These are phyloP conservation scores for Umbelopsis sp. DNA, from an alignment of 192 early-diverging fungal genomes.

Conservation along the genomic window DNA sequence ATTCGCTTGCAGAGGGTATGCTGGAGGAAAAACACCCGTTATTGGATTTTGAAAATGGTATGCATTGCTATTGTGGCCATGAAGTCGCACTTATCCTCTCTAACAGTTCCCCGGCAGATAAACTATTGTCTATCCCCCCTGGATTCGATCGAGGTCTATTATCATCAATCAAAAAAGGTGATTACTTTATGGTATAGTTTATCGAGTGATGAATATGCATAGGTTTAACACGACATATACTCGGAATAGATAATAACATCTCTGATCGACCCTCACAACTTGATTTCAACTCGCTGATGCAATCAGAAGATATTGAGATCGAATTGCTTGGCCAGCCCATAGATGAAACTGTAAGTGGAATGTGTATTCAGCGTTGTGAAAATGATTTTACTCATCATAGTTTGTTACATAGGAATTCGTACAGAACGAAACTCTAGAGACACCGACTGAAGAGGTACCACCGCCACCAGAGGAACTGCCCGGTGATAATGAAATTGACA, in stretches of 20 bases:
- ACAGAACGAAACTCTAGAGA: neutral
- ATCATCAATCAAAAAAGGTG: slow-evolving; percentile 41
- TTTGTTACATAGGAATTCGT: neutral
- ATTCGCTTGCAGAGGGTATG: slow-evolving; percentile 31
- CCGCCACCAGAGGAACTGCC: neutral
- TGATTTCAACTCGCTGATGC: slow-evolving; percentile 12
- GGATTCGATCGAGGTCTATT: slow-evolving; percentile 71
- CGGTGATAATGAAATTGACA: neutral
- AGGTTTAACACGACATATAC: neutral
- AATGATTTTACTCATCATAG: too few relatives aligned
- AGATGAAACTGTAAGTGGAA: too few relatives aligned
- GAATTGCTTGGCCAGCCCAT: neutral
- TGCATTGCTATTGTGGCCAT: neutral
- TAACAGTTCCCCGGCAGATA: slow-evolving; percentile 34
- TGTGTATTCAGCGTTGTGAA: too few relatives aligned
- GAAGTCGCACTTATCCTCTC: slow-evolving; percentile 16
- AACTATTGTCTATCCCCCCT: slow-evolving; percentile 61
- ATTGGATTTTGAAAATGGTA: slow-evolving; percentile 31
- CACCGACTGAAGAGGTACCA: neutral
- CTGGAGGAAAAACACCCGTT: slow-evolving; percentile 22
- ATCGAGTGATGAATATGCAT: neutral
- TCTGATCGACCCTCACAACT: neutral
- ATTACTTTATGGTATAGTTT: neutral
- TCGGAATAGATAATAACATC: neutral
- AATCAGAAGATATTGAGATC: neutral